phyloP scores from a whole-genome alignment of 1,139 yeast species.

The Pichia sp. region DNA sequence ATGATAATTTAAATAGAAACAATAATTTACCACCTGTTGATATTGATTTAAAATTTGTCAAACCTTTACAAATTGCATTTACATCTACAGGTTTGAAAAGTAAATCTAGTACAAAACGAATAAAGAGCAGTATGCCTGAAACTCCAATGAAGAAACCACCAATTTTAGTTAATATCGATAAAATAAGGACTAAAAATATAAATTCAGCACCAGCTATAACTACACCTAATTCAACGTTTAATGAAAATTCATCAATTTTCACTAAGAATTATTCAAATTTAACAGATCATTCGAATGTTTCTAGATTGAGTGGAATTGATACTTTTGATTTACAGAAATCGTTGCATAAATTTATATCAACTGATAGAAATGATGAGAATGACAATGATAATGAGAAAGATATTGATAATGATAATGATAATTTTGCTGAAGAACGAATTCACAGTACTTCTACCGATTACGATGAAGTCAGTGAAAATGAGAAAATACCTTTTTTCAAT shows the following conservation, averaged over 20 bases:
- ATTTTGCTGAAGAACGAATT: too few relatives aligned
- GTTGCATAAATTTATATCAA: slow-evolving; percentile 29
- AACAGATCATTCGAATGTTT: slow-evolving; percentile 7
- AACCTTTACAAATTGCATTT: slow-evolving; percentile 82
- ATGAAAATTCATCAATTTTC: slow-evolving; percentile 1
- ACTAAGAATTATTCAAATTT: slow-evolving; percentile 5
- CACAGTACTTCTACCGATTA: slow-evolving; percentile 8
- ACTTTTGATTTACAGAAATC: slow-evolving; percentile 32
- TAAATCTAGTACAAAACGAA: slow-evolving; percentile 40
- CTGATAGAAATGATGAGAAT: slow-evolving; percentile 34
- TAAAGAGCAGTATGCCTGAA: slow-evolving; percentile 44
- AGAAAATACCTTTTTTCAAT: slow-evolving; percentile 21
- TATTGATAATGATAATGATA: slow-evolving; percentile 8
- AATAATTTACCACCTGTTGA: slow-evolving; percentile 34
- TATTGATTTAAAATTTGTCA: slow-evolving; percentile 60
- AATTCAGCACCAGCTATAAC: slow-evolving; percentile 16
- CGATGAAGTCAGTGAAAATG: slow-evolving; percentile 8
- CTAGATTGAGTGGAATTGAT: slow-evolving; percentile 24
- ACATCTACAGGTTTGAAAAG: slow-evolving; percentile 68
- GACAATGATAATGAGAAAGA: slow-evolving; percentile 26
- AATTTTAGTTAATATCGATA: slow-evolving; percentile 23
- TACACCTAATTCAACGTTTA: slow-evolving; percentile 1
- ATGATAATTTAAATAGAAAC: neutral
- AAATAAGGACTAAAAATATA: slow-evolving; percentile 7
- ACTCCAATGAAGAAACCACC: slow-evolving; percentile 70